Base-by-base conservation (phyloP, 2,329 filamentous ascomycete genomes). In the Trichoderma sp. region DNA sequence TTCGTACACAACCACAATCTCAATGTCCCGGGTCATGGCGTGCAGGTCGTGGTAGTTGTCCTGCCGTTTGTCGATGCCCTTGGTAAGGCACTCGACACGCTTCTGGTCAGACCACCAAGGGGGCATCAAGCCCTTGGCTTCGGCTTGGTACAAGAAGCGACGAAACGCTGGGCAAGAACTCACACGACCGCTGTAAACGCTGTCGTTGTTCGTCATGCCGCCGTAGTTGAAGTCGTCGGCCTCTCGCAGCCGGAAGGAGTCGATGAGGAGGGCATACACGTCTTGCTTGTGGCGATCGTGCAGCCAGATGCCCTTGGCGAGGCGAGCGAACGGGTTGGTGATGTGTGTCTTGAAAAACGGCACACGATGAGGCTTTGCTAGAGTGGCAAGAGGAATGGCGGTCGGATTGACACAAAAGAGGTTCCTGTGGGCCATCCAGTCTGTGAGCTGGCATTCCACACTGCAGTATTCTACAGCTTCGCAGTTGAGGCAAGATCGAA, bases 1-100 rank as follows among this genome's bases (percentile, higher is more conserved):
- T 34, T 64, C 62, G 62, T 71, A 71, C 3, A 63, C 30, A 26
- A 63, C 58, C 30, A 63, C 30, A 63, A 70, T n/a, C 28, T 70
- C 68, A 8, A 70, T n/a, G 58, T 63, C 58, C n/a, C 28, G 39
- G 20, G 68, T 39, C 58, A 43, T 63, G 57, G 58, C 30, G 30
- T 58, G 55, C 15, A 63, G 67, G 67, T 69, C 67, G 67, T 69
- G 67, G 23, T 32, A 69, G 67, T 69, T 69, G 36, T 69, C 55
- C 39, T 13, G n/a, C 4, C 67, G 50, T 12, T 23, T 26, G 63
- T 70, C 58, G 58, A 63, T 47, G 43, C 58, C 68, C 15, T 63
- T 28, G 23, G 39, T 53, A 8, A 70, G 58, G 58, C 58, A 70
- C 58, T 70, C 58, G 68, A 63, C 68, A 9, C 68, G 57, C 43